Evolutionary conservation across 2,329 filamentous ascomycete genomes (phyloP).

Genomic region (Penicillium frequentans): DNA sequence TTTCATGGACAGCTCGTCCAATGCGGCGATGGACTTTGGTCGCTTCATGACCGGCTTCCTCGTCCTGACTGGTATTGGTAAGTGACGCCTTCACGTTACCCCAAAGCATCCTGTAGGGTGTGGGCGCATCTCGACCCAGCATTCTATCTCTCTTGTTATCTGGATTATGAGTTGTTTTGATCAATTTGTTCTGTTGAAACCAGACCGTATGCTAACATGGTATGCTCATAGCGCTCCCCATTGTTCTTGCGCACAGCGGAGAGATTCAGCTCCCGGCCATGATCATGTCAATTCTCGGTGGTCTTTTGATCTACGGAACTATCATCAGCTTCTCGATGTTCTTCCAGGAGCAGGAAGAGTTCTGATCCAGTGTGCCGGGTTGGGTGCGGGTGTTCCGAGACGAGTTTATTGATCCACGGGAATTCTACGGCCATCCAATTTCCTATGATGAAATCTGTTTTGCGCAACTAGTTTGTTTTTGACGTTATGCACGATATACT

Average conservation of each 20-base stretch:
- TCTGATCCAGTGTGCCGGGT: conserved; percentile 50
- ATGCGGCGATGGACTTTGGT: conserved; percentile 86
- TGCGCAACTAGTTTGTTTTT: conserved; percentile 16
- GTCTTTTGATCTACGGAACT: conserved; percentile 92
- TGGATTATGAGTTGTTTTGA: background rate
- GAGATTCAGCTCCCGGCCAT: conserved; percentile 83
- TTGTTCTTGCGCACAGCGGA: conserved; percentile 81
- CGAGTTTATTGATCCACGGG: background rate
- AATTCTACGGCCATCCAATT: background rate
- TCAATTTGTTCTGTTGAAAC: background rate
- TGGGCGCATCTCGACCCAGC: background rate
- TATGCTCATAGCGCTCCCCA: conserved; percentile 68
- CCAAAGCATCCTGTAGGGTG: background rate
- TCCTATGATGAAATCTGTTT: conserved; percentile 19
- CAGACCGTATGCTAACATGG: conserved; percentile 10
- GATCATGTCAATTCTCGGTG: conserved; percentile 91
- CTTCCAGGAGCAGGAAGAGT: conserved; percentile 97
- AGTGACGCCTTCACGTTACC: conserved; percentile 39
- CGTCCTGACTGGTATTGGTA: conserved; percentile 96
- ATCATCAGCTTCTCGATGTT: conserved; percentile 99
- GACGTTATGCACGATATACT: conserved; percentile 21
- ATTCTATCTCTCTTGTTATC: background rate
- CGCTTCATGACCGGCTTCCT: conserved; percentile 93
- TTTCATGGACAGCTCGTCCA: conserved; percentile 83
- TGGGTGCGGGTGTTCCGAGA: conserved; percentile 1